Conservation (phyloP, 306 rosid species). For the Psophocarpus tetragonolobus region DNA sequence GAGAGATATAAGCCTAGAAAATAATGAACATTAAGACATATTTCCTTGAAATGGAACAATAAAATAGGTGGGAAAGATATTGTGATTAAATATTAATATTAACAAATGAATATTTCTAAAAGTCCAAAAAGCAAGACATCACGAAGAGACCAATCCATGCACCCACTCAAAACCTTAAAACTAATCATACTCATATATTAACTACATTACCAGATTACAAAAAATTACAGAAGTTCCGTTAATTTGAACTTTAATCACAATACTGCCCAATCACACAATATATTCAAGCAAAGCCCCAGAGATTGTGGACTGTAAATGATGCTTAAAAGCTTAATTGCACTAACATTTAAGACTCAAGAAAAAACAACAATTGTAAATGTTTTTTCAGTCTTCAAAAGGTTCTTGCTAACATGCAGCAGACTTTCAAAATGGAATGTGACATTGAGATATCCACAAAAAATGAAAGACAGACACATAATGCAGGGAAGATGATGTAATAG, state of each 20-base stretch:
- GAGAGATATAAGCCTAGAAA: background rate
- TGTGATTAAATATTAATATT: background rate
- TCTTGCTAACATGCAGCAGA: background rate
- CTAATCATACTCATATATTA: background rate
- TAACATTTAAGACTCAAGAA: background rate
- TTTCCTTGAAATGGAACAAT: background rate
- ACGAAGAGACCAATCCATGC: background rate
- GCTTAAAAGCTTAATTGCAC: background rate
- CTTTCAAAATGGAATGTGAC: background rate
- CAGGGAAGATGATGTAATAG: background rate
- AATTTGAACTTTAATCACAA: background rate
- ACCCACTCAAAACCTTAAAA: conserved; percentile 4
- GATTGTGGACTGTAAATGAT: background rate
- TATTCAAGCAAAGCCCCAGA: background rate
- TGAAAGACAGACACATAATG: background rate
- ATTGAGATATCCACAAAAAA: conserved; percentile 11
- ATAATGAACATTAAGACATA: background rate
- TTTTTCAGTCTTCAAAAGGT: background rate
- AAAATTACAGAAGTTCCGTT: background rate
- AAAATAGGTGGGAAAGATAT: background rate
- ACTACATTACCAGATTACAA: background rate
- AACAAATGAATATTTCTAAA: background rate
- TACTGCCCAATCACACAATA: background rate
- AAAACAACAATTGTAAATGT: background rate
- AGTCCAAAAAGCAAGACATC: background rate